Evolutionary conservation across 495 filamentous ascomycete species (phyloP), one percentile per base, ranked within the genome.

Genomic region (Penicillium odoratum): DNA sequence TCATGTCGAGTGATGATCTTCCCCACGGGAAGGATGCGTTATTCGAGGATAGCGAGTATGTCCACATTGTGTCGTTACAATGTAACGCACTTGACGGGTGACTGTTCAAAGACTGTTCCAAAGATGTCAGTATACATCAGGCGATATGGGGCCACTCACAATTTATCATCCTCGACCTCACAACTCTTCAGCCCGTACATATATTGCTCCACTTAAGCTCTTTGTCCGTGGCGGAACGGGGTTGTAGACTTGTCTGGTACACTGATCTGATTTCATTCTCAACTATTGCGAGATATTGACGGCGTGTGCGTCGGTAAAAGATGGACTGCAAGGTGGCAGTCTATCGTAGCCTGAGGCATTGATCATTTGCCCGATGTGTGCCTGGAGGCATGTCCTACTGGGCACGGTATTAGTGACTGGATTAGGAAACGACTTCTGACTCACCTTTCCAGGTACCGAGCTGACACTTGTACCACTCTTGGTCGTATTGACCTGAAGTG

Each of bases 101-200:
- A 49, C 29, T 18, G 26, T 49, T 13, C 21, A n/a, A 16, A 49
- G 31, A 10, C 9, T 49, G 29, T 49, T 21, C 21, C 21, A 16
- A 49, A 49, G 26, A 29, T 49, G 29, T 49, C 15, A 49, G 47
- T 49, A 33, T 49, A 49, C 15, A 31, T 49, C 47, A 2, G 29
- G 2, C n/a, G 26, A 49, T 49, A 29, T 15, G 15, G 47, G 47
- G 9, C 29, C 47, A 49, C 47, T 49, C 47, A 31, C 15, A 49
- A 49, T 49, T 28, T 49, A 15, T 49, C 26, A 33, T 49, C 47
- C 16, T 33, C 7, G 47, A 49, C 47, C 47, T 29, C 21, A n/a
- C n/a, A 21, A 49, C 28, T 49, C 47, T 15, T 49, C 6, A 31
- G 47, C 5, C 26, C 43, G 43, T 10, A 49, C 15, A 33, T 49